Percentiles rank a stretch among this genome's conserved stretches.
These are phyloP conservation scores for Posidonia australis DNA, from an alignment of 106 monocot species.

Conservation along the genomic window DNA sequence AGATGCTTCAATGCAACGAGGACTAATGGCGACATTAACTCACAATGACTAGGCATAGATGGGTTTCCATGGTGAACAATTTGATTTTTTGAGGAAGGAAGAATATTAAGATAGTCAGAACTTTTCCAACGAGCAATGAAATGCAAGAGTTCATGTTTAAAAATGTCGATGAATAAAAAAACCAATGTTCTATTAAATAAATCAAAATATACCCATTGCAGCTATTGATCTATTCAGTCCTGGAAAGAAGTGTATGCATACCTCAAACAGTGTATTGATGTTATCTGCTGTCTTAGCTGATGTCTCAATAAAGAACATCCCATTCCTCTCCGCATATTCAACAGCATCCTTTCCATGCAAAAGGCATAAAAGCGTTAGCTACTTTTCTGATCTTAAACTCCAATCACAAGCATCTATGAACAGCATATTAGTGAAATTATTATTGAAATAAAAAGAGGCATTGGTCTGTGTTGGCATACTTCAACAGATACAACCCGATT, in stretches of 20 bases:
- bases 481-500: constrained; percentile 57
- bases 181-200: neutral
- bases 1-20: neutral
- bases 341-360: constrained; percentile 46
- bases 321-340: constrained; percentile 91
- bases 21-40: neutral
- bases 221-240: neutral
- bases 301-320: constrained; percentile 97
- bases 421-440: too few species aligned
- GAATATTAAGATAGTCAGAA: too few species aligned
- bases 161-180: neutral
- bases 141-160: too few species aligned
- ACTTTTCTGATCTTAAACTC: neutral
- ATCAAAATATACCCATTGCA: neutral
- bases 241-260: constrained; percentile 6
- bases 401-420: neutral
- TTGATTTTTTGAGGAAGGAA: too few species aligned
- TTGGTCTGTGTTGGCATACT: constrained; percentile 24
- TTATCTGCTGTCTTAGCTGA: constrained; percentile 98
- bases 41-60: too few species aligned
- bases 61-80: too few species aligned
- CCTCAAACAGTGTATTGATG: constrained; percentile 98
- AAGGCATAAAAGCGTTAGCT: neutral
- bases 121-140: too few species aligned
- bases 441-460: neutral